These are phyloP conservation scores for Grosmannia huntii DNA, from an alignment of 2,329 filamentous ascomycete genomes.

Conservation along the genomic window DNA sequence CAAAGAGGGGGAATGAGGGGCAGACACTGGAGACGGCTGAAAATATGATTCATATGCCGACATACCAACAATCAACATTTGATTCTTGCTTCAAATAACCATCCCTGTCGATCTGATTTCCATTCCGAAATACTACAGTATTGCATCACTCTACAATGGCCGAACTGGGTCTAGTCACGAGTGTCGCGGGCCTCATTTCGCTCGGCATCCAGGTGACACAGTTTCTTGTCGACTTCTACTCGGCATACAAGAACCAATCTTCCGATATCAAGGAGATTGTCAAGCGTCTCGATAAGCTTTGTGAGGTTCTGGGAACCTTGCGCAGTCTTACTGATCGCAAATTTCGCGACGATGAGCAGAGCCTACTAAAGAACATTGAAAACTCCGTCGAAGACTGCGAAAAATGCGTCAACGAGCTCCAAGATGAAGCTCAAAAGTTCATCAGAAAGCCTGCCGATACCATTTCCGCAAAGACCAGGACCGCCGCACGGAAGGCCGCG, in stretches of 20 bases:
- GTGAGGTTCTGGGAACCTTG: background rate
- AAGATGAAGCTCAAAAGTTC: background rate
- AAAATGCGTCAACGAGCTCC: background rate
- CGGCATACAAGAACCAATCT: background rate
- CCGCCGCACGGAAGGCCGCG: background rate
- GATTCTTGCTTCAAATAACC: background rate
- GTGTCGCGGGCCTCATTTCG: background rate
- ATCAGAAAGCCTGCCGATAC: background rate
- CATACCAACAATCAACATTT: background rate
- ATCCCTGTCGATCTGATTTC: no score
- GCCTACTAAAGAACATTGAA: background rate
- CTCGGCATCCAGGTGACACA: background rate
- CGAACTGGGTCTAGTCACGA: background rate
- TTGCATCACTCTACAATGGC: background rate
- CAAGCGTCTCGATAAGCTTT: background rate
- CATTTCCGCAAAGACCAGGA: background rate
- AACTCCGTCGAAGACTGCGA: background rate
- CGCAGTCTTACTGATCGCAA: background rate
- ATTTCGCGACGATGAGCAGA: background rate
- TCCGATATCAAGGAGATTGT: background rate
- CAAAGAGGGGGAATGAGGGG: no score
- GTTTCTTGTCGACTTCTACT: background rate
- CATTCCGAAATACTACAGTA: background rate
- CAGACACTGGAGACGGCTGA: no score
- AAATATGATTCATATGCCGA: no score